Evolutionary conservation across 1,139 yeast species (phyloP), one percentile per base, ranked within the genome.

Genomic region (Yamadazyma siamensis): DNA sequence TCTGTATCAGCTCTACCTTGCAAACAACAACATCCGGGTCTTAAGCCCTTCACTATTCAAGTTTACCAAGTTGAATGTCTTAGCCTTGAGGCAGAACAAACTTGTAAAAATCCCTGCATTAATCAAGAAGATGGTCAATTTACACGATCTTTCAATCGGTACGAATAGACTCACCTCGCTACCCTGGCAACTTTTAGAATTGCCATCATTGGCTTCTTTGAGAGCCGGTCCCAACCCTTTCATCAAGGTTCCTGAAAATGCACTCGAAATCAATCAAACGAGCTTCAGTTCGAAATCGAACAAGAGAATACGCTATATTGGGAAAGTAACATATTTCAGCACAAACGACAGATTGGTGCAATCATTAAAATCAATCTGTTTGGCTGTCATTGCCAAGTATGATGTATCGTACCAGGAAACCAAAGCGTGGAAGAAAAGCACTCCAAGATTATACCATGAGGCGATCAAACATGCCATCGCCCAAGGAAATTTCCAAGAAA

Each of bases 141-240:
- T 68, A 36, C 54, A 56, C 4, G 74, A 68, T 38, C 49, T 68
- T 25, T 59, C 68, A 5, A 44, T 68, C 26, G 69, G 71, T 5
- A 52, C 65, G 3, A 68, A 68, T 38, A 42, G 63, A 22, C 36
- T 68, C 14, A 47, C 49, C 23, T 61, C 44, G 36, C 46, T 67
- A 8, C 74, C 74, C 1, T 49, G 49, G 29, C 63, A 63, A 34
- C 55, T 68, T 2, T 48, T 68, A 16, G 46, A 56, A 1, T 49
- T 68, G 15, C 52, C 58, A 1, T 41, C 46, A 1, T 45, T 68
- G 18, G 40, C 43, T 5, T 58, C 55, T 2, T 62, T 68, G 27
- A 50, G 63, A 21, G 67, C 72, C 4, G 72, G 75, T 1, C 75
- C 75, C 3, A 68, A 68, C 35, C 71, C 73, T 3, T 66, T 49